phyloP scores from a whole-genome alignment of 2,329 filamentous ascomycete genomes.

The Eutypa lata region DNA sequence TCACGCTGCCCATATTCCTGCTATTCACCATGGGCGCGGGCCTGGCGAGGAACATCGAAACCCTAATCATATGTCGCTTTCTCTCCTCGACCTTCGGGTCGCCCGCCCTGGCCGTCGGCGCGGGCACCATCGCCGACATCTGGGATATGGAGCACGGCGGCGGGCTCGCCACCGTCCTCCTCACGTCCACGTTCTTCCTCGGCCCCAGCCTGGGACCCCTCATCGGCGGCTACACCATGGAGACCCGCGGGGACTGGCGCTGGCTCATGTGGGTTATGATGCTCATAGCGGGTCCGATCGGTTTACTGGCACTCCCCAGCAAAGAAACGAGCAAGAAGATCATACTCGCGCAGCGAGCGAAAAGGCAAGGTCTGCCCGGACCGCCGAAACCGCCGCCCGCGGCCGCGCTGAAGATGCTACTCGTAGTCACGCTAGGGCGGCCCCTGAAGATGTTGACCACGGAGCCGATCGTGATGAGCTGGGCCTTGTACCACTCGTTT shows the following conservation, averaged over 20 bases:
- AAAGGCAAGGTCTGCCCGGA: too few relatives aligned
- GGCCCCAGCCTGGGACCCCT: conserved; percentile 37
- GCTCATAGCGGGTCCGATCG: conserved; percentile 38
- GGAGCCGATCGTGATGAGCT: conserved; percentile 61
- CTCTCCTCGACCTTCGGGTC: conserved; percentile 47
- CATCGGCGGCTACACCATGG: conserved; percentile 43
- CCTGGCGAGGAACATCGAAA: conserved; percentile 45
- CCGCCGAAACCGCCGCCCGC: conserved; percentile 19
- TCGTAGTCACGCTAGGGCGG: conserved; percentile 41
- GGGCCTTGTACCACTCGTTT: too few relatives aligned
- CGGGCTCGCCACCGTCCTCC: conserved; percentile 37
- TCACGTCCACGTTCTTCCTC: too few relatives aligned
- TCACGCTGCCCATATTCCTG: conserved; percentile 43
- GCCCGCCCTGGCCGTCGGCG: conserved; percentile 45
- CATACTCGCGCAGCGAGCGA: too few relatives aligned
- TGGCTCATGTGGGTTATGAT: conserved; percentile 51
- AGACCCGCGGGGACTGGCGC: conserved; percentile 41
- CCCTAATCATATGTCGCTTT: conserved; percentile 50
- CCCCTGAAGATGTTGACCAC: conserved; percentile 55
- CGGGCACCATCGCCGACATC: conserved; percentile 47
- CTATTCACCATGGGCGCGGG: conserved; percentile 53
- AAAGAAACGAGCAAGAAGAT: too few relatives aligned
- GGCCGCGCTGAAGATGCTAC: conserved; percentile 28
- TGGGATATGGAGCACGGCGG: conserved; percentile 39
- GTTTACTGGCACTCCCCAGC: too few relatives aligned